phyloP scores from a whole-genome alignment of 202 grass and related monocot species.

The Cymbopogon flexuosus region DNA sequence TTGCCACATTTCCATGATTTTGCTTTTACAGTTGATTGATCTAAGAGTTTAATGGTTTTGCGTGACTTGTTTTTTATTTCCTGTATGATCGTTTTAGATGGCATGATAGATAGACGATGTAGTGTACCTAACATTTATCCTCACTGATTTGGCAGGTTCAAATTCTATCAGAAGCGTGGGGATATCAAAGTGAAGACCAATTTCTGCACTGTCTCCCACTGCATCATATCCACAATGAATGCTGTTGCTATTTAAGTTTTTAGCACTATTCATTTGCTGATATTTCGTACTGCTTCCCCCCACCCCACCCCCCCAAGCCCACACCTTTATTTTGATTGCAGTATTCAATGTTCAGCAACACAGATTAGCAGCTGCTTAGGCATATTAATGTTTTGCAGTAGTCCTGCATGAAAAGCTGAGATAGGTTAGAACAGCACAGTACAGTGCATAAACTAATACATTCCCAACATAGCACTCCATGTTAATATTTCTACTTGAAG shows the following conservation, averaged over 20 bases:
- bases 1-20: not conserved
- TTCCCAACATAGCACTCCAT: not conserved
- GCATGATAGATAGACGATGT: conserved; percentile 2
- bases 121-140: conserved; percentile 11
- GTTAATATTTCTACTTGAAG: not conserved
- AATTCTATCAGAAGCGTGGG: conserved; percentile 86
- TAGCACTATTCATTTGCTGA: not conserved
- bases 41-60: conserved; percentile 3
- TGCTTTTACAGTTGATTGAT: conserved; percentile 19
- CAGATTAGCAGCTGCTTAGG: not conserved
- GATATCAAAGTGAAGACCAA: conserved; percentile 66
- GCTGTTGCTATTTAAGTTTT: conserved; percentile 16
- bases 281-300: not conserved
- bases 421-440: not conserved
- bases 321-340: not conserved
- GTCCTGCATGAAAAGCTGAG: not conserved
- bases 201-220: conserved; percentile 89
- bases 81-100: conserved; percentile 11
- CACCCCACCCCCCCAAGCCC: not conserved
- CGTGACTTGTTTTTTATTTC: conserved; percentile 3
- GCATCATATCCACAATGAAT: conserved; percentile 79
- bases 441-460: not conserved
- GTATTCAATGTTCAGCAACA: not conserved
- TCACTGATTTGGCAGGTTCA: conserved; percentile 63
- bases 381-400: not conserved